A percentile compares a stretch with the other conserved stretches of the same genome.
Evolutionary conservation across 768 basidiomycete genomes (phyloP).

Genomic region (Artomyces pyxidatus): DNA sequence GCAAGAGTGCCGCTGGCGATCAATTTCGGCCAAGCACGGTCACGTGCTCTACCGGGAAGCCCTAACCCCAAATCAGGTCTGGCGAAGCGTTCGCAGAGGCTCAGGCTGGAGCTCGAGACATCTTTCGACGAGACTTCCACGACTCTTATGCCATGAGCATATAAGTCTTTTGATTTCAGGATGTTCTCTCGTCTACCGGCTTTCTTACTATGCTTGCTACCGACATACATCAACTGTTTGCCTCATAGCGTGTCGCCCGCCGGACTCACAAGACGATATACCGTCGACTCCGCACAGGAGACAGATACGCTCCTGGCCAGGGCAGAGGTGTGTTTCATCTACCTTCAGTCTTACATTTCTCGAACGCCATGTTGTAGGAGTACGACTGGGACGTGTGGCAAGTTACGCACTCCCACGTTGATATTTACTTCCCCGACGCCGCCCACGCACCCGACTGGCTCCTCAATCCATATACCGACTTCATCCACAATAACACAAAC

Average conservation of each 20-base stretch:
- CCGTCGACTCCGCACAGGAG: not conserved
- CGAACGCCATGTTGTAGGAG: slow-evolving; percentile 23
- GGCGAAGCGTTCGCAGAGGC: not conserved
- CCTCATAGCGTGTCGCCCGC: not conserved
- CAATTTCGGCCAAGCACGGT: too few relatives aligned
- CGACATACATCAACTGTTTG: not conserved
- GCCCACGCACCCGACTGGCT: slow-evolving; percentile 13
- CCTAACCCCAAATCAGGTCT: not conserved
- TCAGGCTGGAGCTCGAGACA: not conserved
- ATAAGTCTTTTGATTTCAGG: too few relatives aligned
- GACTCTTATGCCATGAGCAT: too few relatives aligned
- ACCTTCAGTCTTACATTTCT: not conserved
- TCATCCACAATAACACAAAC: slow-evolving; percentile 17
- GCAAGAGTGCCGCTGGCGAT: too few relatives aligned
- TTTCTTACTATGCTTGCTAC: not conserved
- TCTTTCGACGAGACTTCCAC: not conserved
- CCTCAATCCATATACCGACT: slow-evolving; percentile 1
- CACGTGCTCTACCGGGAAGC: too few relatives aligned
- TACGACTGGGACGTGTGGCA: slow-evolving; percentile 48
- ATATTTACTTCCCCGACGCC: slow-evolving; percentile 35
- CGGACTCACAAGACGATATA: not conserved
- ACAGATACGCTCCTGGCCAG: not conserved
- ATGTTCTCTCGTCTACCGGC: not conserved
- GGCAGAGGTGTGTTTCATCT: not conserved
- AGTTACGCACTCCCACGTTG: slow-evolving; percentile 35